Conservation (phyloP, 306 rosid species). For the Citrullus colocynthis region DNA sequence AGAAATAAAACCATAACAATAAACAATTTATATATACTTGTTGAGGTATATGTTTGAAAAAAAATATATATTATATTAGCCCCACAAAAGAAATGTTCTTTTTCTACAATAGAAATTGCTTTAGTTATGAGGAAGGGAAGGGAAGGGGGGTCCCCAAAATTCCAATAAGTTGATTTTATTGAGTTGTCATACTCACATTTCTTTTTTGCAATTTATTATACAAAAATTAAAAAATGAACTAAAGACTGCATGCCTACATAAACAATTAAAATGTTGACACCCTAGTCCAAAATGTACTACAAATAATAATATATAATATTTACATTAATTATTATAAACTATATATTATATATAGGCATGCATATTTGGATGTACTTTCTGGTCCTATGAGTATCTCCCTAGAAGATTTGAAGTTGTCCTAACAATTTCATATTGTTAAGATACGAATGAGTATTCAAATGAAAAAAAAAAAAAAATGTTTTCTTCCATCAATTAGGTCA, state of each 20-base stretch:
- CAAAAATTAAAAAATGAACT: neutral
- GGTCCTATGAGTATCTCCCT: neutral
- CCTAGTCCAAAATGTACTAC: conserved; percentile 3
- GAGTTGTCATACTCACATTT: conserved; percentile 1
- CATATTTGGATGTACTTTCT: neutral
- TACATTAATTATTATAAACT: neutral
- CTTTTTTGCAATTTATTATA: neutral
- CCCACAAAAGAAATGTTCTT: neutral
- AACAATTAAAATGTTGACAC: neutral
- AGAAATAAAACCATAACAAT: too few species aligned
- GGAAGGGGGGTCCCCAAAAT: neutral
- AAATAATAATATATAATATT: neutral
- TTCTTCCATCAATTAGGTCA: too few species aligned
- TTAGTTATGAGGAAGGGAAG: neutral
- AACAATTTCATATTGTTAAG: neutral
- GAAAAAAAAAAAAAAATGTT: too few species aligned
- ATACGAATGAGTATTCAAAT: too few species aligned
- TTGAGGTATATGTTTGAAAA: too few species aligned
- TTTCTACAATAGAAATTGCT: neutral
- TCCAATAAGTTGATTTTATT: neutral
- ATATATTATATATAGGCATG: neutral
- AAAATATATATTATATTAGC: too few species aligned
- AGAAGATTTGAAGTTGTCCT: neutral
- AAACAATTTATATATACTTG: too few species aligned
- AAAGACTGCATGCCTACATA: neutral